These are phyloP conservation scores for Vicia faba DNA, from an alignment of 306 rosid genomes.

Conservation along the genomic window DNA sequence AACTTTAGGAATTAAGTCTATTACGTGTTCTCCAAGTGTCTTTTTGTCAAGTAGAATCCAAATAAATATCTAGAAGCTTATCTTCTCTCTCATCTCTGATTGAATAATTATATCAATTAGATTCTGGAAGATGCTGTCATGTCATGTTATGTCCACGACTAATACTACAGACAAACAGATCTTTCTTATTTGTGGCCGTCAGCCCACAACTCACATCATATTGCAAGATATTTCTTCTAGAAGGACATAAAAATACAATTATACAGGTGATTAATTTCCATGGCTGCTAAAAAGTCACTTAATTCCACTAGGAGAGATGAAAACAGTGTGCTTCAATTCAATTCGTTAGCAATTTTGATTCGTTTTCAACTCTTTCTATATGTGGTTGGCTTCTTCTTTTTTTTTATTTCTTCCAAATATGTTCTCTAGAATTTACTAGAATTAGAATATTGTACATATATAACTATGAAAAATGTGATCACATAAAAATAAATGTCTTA, in stretches of 20 bases:
- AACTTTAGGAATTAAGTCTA: not conserved
- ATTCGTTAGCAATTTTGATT: not conserved
- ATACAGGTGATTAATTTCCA: not conserved
- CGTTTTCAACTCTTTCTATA: not conserved
- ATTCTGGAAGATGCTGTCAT: not conserved
- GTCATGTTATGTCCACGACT: not conserved
- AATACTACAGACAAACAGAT: not conserved
- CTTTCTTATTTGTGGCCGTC: not conserved
- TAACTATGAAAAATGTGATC: not conserved
- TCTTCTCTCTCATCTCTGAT: not conserved
- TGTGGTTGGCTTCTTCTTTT: not conserved
- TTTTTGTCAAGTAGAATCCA: not conserved
- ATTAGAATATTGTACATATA: not conserved
- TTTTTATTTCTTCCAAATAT: not conserved
- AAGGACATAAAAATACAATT: not conserved
- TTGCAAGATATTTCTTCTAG: conserved; percentile 4
- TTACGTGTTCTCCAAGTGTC: too few species aligned
- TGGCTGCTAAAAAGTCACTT: not conserved
- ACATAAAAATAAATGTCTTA: not conserved
- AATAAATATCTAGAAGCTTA: not conserved
- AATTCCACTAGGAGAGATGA: not conserved
- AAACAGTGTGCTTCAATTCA: not conserved
- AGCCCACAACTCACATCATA: not conserved
- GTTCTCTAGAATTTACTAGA: not conserved
- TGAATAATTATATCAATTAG: not conserved